phyloP scores from a whole-genome alignment of 2,329 filamentous ascomycete species.

The Alternaria panax region DNA sequence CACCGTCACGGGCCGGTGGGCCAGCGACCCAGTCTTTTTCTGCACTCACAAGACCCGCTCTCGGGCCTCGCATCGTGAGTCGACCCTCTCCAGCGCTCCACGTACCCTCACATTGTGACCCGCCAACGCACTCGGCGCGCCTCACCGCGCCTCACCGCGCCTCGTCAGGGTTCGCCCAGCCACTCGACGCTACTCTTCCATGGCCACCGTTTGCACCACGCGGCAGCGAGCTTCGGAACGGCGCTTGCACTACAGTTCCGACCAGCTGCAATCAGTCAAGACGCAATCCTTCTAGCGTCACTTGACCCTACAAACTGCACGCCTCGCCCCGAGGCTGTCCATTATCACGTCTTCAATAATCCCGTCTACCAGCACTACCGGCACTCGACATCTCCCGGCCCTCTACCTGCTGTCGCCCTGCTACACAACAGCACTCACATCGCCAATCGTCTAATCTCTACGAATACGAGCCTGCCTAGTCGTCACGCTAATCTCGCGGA shows the following conservation, averaged over 20 bases:
- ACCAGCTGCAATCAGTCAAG: slow-evolving; percentile 29
- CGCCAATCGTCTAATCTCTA: neutral
- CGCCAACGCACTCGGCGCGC: slow-evolving; percentile 27
- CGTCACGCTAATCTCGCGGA: slow-evolving; percentile 4
- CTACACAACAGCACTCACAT: slow-evolving; percentile 10
- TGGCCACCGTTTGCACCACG: slow-evolving; percentile 28
- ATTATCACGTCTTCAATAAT: slow-evolving; percentile 15
- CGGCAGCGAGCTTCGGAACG: slow-evolving; percentile 32
- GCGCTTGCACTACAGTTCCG: slow-evolving; percentile 30
- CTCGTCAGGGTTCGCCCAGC: slow-evolving; percentile 18
- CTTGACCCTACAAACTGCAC: slow-evolving; percentile 34
- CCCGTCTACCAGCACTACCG: slow-evolving; percentile 19
- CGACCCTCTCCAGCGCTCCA: slow-evolving; percentile 30
- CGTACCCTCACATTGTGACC: slow-evolving; percentile 29
- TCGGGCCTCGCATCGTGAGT: slow-evolving; percentile 30
- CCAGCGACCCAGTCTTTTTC: slow-evolving; percentile 38
- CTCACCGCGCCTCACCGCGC: slow-evolving; percentile 24
- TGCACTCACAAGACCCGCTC: slow-evolving; percentile 44
- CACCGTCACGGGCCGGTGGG: slow-evolving; percentile 36
- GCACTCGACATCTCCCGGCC: slow-evolving; percentile 15
- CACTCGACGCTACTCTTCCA: slow-evolving; percentile 27
- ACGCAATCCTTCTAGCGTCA: slow-evolving; percentile 38
- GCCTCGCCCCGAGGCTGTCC: slow-evolving; percentile 18
- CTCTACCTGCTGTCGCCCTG: slow-evolving; percentile 14
- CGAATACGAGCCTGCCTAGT: slow-evolving; percentile 3